Evolutionary conservation across 768 basidiomycete species (phyloP).

Genomic region (Lepiota brunneoincarnata): DNA sequence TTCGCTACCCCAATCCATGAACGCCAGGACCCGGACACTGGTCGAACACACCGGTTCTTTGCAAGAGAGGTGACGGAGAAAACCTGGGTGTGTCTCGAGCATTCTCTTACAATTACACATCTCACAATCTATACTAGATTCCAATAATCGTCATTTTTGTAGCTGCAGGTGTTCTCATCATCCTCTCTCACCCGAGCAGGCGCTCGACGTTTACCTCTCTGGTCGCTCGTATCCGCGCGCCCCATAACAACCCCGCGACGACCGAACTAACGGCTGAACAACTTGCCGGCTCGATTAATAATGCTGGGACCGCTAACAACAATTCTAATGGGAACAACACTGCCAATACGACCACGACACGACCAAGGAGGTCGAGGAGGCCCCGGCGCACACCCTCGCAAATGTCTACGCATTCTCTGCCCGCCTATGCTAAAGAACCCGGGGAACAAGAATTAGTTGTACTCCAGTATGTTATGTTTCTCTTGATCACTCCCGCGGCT

Average conservation of each 20-base stretch:
- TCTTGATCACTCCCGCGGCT: background rate
- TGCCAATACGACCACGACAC: constrained; percentile 20
- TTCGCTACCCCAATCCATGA: background rate
- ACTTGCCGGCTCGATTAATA: constrained; percentile 44
- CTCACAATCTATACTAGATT: constrained; percentile 15
- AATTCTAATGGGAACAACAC: constrained; percentile 19
- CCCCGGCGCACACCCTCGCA: constrained; percentile 72
- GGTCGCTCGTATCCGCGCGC: constrained; percentile 5
- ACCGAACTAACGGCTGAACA: constrained; percentile 53
- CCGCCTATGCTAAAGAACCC: constrained; percentile 81
- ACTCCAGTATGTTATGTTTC: constrained; percentile 32
- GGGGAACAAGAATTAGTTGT: constrained; percentile 82
- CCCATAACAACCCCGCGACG: constrained; percentile 1
- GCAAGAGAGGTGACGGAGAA: background rate
- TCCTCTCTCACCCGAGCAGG: constrained; percentile 19
- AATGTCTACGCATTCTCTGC: constrained; percentile 74
- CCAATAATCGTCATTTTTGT: constrained; percentile 24
- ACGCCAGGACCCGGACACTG: background rate
- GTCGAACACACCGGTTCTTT: background rate
- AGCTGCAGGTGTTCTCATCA: constrained; percentile 24
- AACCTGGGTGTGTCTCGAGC: background rate
- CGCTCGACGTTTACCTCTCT: constrained; percentile 13
- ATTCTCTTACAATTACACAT: background rate
- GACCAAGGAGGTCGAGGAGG: constrained; percentile 31
- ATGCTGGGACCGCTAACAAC: constrained; percentile 20